A percentile compares a stretch with the other conserved stretches of the same genome.
phyloP scores from a whole-genome alignment of 2,329 filamentous ascomycete species.

The Hymenoscyphus albidus region DNA sequence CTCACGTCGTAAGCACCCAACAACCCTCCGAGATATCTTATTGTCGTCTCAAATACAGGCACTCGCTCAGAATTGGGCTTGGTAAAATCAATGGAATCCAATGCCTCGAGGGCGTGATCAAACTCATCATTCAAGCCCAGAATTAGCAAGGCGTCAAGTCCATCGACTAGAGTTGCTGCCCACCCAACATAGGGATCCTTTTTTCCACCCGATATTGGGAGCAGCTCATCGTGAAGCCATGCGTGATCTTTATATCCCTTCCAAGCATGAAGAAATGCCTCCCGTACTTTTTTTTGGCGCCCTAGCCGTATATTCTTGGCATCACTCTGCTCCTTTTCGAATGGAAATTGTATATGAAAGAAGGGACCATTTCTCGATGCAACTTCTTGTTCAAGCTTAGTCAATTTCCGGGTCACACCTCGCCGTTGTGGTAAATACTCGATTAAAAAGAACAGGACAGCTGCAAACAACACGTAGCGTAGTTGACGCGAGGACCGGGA shows the following conservation, averaged over 20 bases:
- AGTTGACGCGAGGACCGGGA: constrained; percentile 1
- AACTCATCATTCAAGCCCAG: constrained; percentile 75
- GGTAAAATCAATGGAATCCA: constrained; percentile 37
- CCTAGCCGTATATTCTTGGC: not conserved
- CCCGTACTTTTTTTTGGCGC: not conserved
- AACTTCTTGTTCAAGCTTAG: not conserved
- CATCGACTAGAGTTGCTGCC: constrained; percentile 80
- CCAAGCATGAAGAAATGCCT: constrained; percentile 48
- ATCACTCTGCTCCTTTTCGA: not conserved
- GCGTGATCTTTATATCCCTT: constrained; percentile 72
- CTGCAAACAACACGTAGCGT: constrained; percentile 3
- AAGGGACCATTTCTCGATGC: not conserved
- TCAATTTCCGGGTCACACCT: not conserved
- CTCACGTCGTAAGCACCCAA: constrained; percentile 39
- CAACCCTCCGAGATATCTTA: constrained; percentile 26
- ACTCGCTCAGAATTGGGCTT: constrained; percentile 17
- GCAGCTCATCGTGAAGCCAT: constrained; percentile 80
- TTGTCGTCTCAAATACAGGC: constrained; percentile 25
- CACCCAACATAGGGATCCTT: constrained; percentile 84
- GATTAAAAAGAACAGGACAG: not conserved
- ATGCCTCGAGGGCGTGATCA: constrained; percentile 64
- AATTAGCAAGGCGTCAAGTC: constrained; percentile 78
- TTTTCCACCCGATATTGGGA: constrained; percentile 60
- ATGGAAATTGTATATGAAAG: not conserved
- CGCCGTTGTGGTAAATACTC: not conserved